These are phyloP conservation scores for Plantago ovata DNA, from an alignment of 257 asterid genomes.

Conservation along the genomic window DNA sequence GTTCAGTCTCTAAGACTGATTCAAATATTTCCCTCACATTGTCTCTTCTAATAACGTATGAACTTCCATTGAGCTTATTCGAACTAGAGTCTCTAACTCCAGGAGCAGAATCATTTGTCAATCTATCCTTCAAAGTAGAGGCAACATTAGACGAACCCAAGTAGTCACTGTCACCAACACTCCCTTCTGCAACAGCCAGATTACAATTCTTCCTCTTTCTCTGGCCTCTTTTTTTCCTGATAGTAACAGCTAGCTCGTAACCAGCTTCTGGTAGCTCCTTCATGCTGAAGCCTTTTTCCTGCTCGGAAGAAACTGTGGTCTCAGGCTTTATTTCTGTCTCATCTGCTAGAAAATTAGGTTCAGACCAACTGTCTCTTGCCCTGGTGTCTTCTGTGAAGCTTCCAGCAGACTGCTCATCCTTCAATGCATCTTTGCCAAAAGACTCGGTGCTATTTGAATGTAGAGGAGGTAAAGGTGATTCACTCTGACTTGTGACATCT, in stretches of 20 bases:
- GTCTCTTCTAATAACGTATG: constrained; percentile 22
- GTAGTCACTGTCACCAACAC: constrained; percentile 59
- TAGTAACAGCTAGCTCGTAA: constrained; percentile 36
- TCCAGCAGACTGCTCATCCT: constrained; percentile 66
- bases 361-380: constrained; percentile 35
- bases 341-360: constrained; percentile 30
- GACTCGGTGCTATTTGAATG: constrained; percentile 54
- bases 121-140: constrained; percentile 47
- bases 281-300: constrained; percentile 23
- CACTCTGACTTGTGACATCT: constrained; percentile 35
- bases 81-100: constrained; percentile 21
- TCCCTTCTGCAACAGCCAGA: constrained; percentile 49
- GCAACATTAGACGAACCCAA: constrained; percentile 41
- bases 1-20: constrained; percentile 52
- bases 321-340: constrained; percentile 33
- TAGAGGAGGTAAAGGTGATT: constrained; percentile 40
- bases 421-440: constrained; percentile 46
- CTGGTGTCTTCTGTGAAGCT: constrained; percentile 62
- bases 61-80: constrained; percentile 24
- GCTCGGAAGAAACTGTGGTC: constrained; percentile 32
- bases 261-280: constrained; percentile 25
- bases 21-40: constrained; percentile 48
- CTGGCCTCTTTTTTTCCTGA: constrained; percentile 69
- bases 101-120: constrained; percentile 30
- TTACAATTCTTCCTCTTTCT: constrained; percentile 61